phyloP scores from a whole-genome alignment of 2,329 filamentous ascomycete species.

The Alternaria gansuensis region DNA sequence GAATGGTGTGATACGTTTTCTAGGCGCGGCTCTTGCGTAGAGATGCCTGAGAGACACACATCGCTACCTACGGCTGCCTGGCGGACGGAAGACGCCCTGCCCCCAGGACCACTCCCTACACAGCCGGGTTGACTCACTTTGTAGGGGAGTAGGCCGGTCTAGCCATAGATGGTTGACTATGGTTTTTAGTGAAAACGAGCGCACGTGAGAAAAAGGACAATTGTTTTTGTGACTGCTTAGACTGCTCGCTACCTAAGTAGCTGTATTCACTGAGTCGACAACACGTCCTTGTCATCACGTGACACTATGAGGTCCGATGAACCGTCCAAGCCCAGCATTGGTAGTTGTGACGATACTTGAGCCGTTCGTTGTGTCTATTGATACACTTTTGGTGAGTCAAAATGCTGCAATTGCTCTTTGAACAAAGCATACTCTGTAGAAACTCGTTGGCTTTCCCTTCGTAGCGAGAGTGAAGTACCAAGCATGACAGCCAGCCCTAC shows the following conservation, averaged over 20 bases:
- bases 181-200: neutral
- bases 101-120: constrained; percentile 18
- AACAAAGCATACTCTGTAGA: neutral
- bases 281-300: neutral
- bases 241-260: neutral
- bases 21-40: constrained; percentile 14
- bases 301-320: neutral
- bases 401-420: neutral
- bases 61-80: constrained; percentile 49
- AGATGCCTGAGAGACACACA: constrained; percentile 35
- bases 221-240: neutral
- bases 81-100: constrained; percentile 28
- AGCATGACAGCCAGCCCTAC: constrained; percentile 9
- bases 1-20: constrained; percentile 18
- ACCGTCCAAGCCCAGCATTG: neutral
- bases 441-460: neutral
- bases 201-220: constrained; percentile 3
- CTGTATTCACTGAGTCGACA: neutral
- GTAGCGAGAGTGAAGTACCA: neutral
- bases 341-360: neutral
- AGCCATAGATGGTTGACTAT: constrained; percentile 14
- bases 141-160: constrained; percentile 9
- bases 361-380: neutral
- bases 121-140: constrained; percentile 27
- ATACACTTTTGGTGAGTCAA: neutral